A percentile compares a stretch with the other conserved stretches of the same genome.
Evolutionary conservation across 345 rosid genomes (phyloP).

Genomic region (Chamaenerion angustifolium): DNA sequence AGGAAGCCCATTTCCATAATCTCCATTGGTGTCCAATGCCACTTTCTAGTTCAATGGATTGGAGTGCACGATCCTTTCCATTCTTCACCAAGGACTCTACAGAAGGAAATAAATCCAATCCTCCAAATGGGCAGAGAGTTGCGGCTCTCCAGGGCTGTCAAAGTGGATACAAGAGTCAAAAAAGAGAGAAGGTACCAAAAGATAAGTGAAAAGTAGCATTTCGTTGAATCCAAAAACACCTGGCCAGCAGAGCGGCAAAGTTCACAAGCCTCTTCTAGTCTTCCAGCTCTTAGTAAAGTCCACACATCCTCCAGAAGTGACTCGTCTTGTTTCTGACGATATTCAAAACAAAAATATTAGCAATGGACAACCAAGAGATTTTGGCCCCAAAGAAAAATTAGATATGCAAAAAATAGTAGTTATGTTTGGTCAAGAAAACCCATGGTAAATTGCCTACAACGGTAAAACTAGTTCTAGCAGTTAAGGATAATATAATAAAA

Average conservation of each 20-base stretch:
- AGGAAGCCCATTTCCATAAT: constrained; percentile 97
- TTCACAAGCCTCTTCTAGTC: constrained; percentile 79
- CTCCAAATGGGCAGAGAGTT: constrained; percentile 79
- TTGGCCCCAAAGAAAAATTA: no score
- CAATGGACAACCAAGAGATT: no score
- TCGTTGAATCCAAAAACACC: constrained; percentile 27
- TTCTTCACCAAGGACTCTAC: constrained; percentile 67
- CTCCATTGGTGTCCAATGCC: constrained; percentile 80
- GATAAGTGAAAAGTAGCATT: neutral
- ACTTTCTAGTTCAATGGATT: constrained; percentile 87
- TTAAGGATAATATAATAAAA: no score
- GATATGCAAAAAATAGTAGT: no score
- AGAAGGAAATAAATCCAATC: constrained; percentile 71
- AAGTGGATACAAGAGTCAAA: neutral
- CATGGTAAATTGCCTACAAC: no score
- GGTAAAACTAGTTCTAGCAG: no score
- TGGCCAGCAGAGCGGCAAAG: constrained; percentile 97
- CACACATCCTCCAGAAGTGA: constrained; percentile 92
- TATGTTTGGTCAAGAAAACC: no score
- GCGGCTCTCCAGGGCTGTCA: constrained; percentile 93
- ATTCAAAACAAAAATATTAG: no score
- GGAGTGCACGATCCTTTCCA: constrained; percentile 66
- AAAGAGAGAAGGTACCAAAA: neutral
- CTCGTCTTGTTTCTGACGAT: constrained; percentile 80
- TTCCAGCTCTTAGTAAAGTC: constrained; percentile 90